phyloP scores from a whole-genome alignment of 2,329 filamentous ascomycete species.

The Neopestalotiopsis rosae region DNA sequence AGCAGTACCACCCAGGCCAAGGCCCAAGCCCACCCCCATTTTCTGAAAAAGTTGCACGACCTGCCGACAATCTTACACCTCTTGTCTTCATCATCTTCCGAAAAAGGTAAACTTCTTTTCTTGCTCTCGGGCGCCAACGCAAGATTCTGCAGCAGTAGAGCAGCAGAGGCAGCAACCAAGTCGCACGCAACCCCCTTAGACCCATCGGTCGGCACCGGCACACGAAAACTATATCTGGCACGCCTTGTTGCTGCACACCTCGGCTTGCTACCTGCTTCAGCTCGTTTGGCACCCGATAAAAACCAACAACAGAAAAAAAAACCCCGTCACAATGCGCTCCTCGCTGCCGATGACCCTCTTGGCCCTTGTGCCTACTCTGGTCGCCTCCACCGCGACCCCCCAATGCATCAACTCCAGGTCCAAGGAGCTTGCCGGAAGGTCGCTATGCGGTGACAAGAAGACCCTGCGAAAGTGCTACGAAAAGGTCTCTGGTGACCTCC shows the following conservation, averaged over 20 bases:
- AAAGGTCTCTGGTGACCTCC: constrained; percentile 35
- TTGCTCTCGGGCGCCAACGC: constrained; percentile 8
- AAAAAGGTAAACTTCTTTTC: neutral
- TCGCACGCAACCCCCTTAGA: neutral
- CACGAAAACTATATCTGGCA: neutral
- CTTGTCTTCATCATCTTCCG: neutral
- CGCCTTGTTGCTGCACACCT: neutral
- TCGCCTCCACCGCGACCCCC: constrained; percentile 23
- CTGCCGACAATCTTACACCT: neutral
- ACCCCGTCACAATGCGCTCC: constrained; percentile 19
- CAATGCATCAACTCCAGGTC: constrained; percentile 48
- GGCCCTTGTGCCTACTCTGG: constrained; percentile 21
- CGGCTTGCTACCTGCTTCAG: neutral
- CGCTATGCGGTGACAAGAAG: constrained; percentile 49
- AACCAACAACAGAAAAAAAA: neutral
- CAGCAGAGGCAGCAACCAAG: neutral
- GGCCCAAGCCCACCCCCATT: neutral
- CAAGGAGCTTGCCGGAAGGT: constrained; percentile 42
- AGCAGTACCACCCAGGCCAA: neutral
- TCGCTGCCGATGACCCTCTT: constrained; percentile 16
- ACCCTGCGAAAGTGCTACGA: constrained; percentile 50
- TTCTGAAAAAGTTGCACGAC: constrained; percentile 1
- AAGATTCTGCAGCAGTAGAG: constrained; percentile 2
- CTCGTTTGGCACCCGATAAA: neutral
- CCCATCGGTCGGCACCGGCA: neutral